Percentiles rank a stretch among this genome's conserved stretches.
These are phyloP conservation scores for Phytophthora pistaciae DNA, from an alignment of 352 stramenopile species.

Conservation along the genomic window DNA sequence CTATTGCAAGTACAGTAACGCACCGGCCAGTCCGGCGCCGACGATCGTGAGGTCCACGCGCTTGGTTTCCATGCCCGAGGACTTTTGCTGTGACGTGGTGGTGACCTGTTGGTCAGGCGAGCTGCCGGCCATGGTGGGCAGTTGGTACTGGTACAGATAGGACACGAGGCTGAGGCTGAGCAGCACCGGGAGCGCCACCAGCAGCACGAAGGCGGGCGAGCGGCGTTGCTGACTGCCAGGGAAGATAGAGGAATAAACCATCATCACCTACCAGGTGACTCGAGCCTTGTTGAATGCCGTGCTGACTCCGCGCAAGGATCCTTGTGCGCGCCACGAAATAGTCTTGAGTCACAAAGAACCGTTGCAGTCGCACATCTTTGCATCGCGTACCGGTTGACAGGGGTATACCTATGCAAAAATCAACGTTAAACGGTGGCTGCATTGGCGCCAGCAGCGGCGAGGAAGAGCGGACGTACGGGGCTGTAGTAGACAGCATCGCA, in stretches of 20 bases:
- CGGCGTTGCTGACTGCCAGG: conserved; percentile 29
- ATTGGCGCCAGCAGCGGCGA: not conserved
- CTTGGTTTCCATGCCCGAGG: conserved; percentile 29
- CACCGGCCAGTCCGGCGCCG: conserved; percentile 59
- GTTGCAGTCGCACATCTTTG: not conserved
- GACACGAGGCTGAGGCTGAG: conserved; percentile 51
- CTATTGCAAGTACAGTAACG: not conserved
- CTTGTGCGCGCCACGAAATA: not conserved
- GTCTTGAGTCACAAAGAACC: not conserved
- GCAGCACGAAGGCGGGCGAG: conserved; percentile 32
- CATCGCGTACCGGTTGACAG: not conserved
- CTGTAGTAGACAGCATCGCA: not conserved
- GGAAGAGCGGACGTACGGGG: not conserved
- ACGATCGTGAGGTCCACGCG: conserved; percentile 61
- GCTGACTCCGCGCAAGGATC: not conserved
- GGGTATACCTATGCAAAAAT: not conserved
- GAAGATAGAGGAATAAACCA: conserved; percentile 49
- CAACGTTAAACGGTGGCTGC: not conserved
- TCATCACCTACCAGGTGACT: conserved; percentile 39
- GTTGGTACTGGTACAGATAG: conserved; percentile 49
- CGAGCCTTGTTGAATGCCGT: conserved; percentile 1
- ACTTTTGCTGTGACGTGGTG: conserved; percentile 7
- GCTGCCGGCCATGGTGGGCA: conserved; percentile 30
- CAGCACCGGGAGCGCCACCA: conserved; percentile 39
- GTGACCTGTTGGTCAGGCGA: conserved; percentile 13